phyloP scores from a whole-genome alignment of 805 yeast genomes.

The Priceomyces castillae region DNA sequence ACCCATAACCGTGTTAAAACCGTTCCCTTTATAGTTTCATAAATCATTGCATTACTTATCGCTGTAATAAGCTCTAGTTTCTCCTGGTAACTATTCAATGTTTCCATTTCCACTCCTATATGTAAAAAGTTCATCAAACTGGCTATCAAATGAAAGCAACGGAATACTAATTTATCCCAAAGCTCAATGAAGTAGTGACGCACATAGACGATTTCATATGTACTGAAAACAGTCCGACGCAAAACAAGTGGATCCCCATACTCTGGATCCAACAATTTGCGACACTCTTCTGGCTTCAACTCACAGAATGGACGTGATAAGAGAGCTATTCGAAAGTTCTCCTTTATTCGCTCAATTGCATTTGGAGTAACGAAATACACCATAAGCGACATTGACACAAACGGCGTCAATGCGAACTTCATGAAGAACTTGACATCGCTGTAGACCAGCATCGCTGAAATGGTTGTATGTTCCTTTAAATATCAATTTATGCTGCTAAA shows the following conservation, averaged over 20 bases:
- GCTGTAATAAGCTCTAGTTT: conserved; percentile 15
- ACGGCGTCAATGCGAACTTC: conserved; percentile 1
- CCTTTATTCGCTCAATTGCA: conserved; percentile 11
- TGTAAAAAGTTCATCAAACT: neutral
- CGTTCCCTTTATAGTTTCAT: conserved; percentile 15
- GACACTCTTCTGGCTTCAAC: conserved; percentile 11
- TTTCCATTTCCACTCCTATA: conserved; percentile 3
- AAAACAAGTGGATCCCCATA: conserved; percentile 6
- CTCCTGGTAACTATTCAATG: conserved; percentile 12
- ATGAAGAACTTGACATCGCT: conserved; percentile 1
- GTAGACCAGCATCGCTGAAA: conserved; percentile 1
- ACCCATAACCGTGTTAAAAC: conserved; percentile 17
- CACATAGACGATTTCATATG: conserved; percentile 17
- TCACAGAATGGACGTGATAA: conserved; percentile 15
- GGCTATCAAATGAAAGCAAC: neutral
- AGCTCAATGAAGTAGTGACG: conserved; percentile 11
- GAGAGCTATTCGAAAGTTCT: conserved; percentile 13
- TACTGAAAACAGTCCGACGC: conserved; percentile 10
- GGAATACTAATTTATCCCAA: conserved; percentile 7
- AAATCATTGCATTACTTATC: conserved; percentile 14
- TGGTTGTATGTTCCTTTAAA: too few relatives aligned
- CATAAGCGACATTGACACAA: conserved; percentile 3
- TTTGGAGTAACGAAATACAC: conserved; percentile 13
- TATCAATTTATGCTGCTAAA: too few relatives aligned
- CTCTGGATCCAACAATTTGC: conserved; percentile 4